Conservation (phyloP, 2,329 filamentous ascomycete species). For the Aspergillus niger region DNA sequence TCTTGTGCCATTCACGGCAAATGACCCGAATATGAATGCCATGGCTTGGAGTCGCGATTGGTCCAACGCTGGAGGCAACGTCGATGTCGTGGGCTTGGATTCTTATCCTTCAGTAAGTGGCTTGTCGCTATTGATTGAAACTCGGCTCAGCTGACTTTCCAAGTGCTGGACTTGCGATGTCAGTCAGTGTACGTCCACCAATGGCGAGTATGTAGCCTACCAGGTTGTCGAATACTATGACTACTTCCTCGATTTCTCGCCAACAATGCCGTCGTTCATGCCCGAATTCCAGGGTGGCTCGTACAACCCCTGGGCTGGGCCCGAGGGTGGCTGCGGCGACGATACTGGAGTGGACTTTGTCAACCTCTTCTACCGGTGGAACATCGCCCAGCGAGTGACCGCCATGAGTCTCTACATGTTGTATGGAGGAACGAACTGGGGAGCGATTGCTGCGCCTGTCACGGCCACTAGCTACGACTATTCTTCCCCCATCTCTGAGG, state of each 20-base stretch:
- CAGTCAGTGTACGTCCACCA: conserved; percentile 61
- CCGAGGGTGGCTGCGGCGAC: conserved; percentile 56
- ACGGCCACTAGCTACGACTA: conserved; percentile 66
- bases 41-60: conserved; percentile 64
- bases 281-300: conserved; percentile 63
- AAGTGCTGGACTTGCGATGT: conserved; percentile 66
- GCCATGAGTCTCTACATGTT: conserved; percentile 66
- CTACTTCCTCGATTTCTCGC: conserved; percentile 48
- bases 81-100: conserved; percentile 33
- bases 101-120: conserved; percentile 54
- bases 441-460: conserved; percentile 58
- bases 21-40: conserved; percentile 62
- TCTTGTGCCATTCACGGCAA: conserved; percentile 59
- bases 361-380: conserved; percentile 65
- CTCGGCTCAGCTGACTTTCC: conserved; percentile 53
- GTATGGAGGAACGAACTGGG: conserved; percentile 67
- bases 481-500: conserved; percentile 62
- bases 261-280: conserved; percentile 54
- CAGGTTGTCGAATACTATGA: conserved; percentile 52
- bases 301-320: conserved; percentile 65
- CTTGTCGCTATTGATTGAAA: conserved; percentile 19
- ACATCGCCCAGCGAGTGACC: conserved; percentile 61
- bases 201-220: conserved; percentile 61
- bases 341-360: conserved; percentile 62
- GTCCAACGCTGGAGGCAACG: conserved; percentile 53